A percentile compares a stretch with the other conserved stretches of the same genome.
Evolutionary conservation across 2,329 filamentous ascomycete genomes (phyloP).

Genomic region (Hypoxylon sp.): DNA sequence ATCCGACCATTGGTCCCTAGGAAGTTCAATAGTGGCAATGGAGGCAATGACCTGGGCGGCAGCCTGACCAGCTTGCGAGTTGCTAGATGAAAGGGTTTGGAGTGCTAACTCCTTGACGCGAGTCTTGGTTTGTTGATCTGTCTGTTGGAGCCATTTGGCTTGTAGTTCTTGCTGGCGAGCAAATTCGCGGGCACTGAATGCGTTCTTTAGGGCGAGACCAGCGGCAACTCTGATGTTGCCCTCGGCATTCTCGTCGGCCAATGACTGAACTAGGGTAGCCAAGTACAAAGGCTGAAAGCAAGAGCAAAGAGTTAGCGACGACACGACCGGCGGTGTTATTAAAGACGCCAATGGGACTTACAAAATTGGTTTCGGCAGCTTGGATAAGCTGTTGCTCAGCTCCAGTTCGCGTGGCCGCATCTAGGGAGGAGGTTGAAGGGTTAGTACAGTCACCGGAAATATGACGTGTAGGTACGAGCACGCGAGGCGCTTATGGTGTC

Average conservation of each 20-base stretch:
- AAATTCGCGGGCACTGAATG: slow-evolving; percentile 94
- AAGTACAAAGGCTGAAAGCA: slow-evolving; percentile 82
- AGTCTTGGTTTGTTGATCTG: slow-evolving; percentile 85
- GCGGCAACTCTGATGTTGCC: slow-evolving; percentile 92
- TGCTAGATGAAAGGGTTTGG: slow-evolving; percentile 84
- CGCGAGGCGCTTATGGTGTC: slow-evolving; percentile 26
- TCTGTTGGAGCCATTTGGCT: slow-evolving; percentile 90
- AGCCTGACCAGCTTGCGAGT: slow-evolving; percentile 87
- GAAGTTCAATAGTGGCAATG: slow-evolving; percentile 94
- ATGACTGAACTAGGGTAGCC: slow-evolving; percentile 90
- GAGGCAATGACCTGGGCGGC: slow-evolving; percentile 96
- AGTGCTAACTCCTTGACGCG: slow-evolving; percentile 93
- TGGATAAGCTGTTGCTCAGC: slow-evolving; percentile 95
- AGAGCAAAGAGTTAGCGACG: slow-evolving; percentile 39
- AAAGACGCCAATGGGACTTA: slow-evolving; percentile 63
- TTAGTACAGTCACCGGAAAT: slow-evolving; percentile 52
- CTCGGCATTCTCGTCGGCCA: slow-evolving; percentile 89
- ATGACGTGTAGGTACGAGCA: slow-evolving; percentile 46
- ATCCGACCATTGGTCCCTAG: slow-evolving; percentile 92
- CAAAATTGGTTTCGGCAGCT: slow-evolving; percentile 95
- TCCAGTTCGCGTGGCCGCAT: slow-evolving; percentile 88
- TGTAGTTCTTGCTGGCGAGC: slow-evolving; percentile 90
- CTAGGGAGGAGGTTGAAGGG: slow-evolving; percentile 64
- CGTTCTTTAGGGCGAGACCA: slow-evolving; percentile 97
- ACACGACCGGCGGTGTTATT: slow-evolving; percentile 17